Conservation (phyloP, 2,329 filamentous ascomycete species). For the Aureobasidium zeae region DNA sequence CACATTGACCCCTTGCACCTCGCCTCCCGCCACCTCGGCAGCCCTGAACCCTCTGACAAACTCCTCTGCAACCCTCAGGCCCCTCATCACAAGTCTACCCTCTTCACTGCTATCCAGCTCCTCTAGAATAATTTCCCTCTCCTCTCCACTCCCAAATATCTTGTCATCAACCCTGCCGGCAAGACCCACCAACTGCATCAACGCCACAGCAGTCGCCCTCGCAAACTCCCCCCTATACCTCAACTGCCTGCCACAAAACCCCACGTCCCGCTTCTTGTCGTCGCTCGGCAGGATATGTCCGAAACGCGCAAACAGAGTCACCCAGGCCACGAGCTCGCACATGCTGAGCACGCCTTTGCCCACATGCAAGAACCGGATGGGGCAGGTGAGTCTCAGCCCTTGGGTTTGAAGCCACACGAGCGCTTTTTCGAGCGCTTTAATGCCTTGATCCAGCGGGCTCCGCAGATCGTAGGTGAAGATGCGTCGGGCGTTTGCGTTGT, state of each 20-base stretch:
- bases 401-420: not conserved
- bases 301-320: not conserved
- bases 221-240: not conserved
- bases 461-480: constrained; percentile 9
- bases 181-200: not conserved
- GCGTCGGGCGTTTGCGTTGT: too few species aligned
- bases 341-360: not conserved
- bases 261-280: not conserved
- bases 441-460: not conserved
- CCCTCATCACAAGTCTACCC: not conserved
- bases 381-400: too few species aligned
- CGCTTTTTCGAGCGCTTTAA: not conserved
- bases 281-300: not conserved
- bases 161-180: not conserved
- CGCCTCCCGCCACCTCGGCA: constrained; percentile 5
- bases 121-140: not conserved
- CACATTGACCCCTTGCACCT: constrained; percentile 5
- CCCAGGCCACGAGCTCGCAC: not conserved
- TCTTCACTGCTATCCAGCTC: not conserved
- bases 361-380: constrained; percentile 7
- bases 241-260: not conserved
- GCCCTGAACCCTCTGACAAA: constrained; percentile 1
- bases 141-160: constrained; percentile 5
- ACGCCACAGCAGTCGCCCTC: not conserved
- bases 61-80: constrained; percentile 2